Percentiles rank a stretch among this genome's conserved stretches.
These are phyloP conservation scores for Coix lacrymajobi DNA, from an alignment of 176 grass and related monocot genomes.

Conservation along the genomic window DNA sequence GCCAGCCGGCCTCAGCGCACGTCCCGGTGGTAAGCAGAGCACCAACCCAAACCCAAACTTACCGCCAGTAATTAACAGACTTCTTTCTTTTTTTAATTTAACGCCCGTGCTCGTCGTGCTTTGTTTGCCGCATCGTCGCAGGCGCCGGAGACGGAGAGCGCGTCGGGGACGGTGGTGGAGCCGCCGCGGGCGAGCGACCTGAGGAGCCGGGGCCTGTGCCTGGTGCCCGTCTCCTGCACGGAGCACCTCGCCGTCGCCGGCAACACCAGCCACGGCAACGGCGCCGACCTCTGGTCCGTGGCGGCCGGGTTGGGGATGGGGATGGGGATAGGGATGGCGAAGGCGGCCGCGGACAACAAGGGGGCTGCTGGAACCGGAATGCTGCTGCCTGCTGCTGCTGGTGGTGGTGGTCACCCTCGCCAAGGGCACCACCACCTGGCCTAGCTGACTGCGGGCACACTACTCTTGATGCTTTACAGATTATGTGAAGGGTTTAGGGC, in stretches of 20 bases:
- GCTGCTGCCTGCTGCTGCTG: background rate
- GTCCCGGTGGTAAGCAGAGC: constrained; percentile 43
- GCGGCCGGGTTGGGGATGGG: constrained; percentile 2
- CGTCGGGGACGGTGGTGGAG: background rate
- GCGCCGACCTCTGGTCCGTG: constrained; percentile 77
- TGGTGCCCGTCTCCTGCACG: constrained; percentile 73
- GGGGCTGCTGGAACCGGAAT: background rate
- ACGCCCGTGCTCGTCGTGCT: background rate
- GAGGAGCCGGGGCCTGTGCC: constrained; percentile 77
- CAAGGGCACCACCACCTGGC: background rate
- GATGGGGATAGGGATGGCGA: too few relatives aligned
- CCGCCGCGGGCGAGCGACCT: constrained; percentile 31
- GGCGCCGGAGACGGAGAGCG: constrained; percentile 2
- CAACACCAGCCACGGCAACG: constrained; percentile 18
- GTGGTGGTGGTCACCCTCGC: background rate
- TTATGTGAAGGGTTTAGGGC: constrained; percentile 7
- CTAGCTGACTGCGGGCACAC: background rate
- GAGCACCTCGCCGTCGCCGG: constrained; percentile 74
- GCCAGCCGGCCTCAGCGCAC: constrained; percentile 51
- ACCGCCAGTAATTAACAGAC: background rate
- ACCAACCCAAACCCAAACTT: background rate
- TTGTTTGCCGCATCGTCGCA: background rate
- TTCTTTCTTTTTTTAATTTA: background rate
- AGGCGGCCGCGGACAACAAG: background rate
- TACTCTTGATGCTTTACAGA: background rate